These are phyloP conservation scores for Salix suchowensis DNA, from an alignment of 345 rosid species.

Conservation along the genomic window DNA sequence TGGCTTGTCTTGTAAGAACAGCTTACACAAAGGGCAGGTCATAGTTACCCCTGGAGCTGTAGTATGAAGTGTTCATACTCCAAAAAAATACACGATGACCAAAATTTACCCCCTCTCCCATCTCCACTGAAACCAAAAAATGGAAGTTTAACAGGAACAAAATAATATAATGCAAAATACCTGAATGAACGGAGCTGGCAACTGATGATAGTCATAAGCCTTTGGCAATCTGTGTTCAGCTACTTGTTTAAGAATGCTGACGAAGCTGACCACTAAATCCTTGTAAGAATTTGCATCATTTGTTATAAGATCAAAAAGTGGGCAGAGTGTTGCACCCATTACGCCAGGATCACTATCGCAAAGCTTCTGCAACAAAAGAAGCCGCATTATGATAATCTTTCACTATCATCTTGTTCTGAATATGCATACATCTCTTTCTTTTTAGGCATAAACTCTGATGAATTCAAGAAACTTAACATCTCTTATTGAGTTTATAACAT, in stretches of 20 bases:
- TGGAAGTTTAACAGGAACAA: background rate
- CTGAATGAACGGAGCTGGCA: conserved; percentile 99
- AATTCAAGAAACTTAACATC: no score
- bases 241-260: conserved; percentile 92
- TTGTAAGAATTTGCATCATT: conserved; percentile 66
- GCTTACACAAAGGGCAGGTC: no score
- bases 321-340: conserved; percentile 98
- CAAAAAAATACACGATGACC: no score
- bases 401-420: no score
- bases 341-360: conserved; percentile 97
- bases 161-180: conserved; percentile 30
- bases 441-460: no score
- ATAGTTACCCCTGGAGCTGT: no score
- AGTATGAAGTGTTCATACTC: background rate
- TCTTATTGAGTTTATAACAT: no score
- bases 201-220: conserved; percentile 90
- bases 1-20: no score
- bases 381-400: conserved; percentile 1
- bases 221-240: conserved; percentile 85
- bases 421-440: no score
- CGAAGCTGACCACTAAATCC: conserved; percentile 87
- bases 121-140: no score
- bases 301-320: conserved; percentile 77
- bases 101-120: no score
- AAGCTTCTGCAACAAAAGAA: conserved; percentile 48